phyloP scores from a whole-genome alignment of 805 yeast species.

The Middelhovenomyces tepae region DNA sequence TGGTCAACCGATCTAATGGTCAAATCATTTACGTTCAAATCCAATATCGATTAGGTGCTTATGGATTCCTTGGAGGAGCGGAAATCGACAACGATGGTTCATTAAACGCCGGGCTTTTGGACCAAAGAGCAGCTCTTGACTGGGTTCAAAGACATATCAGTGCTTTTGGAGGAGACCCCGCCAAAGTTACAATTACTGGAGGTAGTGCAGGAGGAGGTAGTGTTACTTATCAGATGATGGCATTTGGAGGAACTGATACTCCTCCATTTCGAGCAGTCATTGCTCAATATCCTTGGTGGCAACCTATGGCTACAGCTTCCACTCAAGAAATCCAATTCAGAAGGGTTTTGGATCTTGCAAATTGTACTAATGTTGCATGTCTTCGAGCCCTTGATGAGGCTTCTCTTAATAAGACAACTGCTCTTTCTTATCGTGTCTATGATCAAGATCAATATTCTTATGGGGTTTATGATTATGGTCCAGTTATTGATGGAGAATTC shows the following conservation, averaged over 20 bases:
- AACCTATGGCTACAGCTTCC: slow-evolving; percentile 6
- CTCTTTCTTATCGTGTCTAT: no score
- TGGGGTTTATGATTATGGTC: slow-evolving; percentile 11
- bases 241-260: slow-evolving; percentile 9
- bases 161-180: slow-evolving; percentile 40
- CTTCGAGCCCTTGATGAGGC: slow-evolving; percentile 7
- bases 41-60: slow-evolving; percentile 31
- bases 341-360: slow-evolving; percentile 6
- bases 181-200: slow-evolving; percentile 37
- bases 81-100: slow-evolving; percentile 26
- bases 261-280: slow-evolving; percentile 10
- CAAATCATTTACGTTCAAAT: slow-evolving; percentile 30
- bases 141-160: slow-evolving; percentile 38
- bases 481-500: slow-evolving; percentile 13
- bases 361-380: slow-evolving; percentile 10
- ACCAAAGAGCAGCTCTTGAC: slow-evolving; percentile 38
- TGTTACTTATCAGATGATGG: slow-evolving; percentile 32
- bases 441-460: slow-evolving; percentile 10
- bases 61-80: slow-evolving; percentile 36
- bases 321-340: slow-evolving; percentile 10
- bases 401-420: no score
- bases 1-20: slow-evolving; percentile 18
- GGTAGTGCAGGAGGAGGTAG: slow-evolving; percentile 41
- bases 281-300: slow-evolving; percentile 12
- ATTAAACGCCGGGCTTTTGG: slow-evolving; percentile 40